Evolutionary conservation across 2,329 filamentous ascomycete genomes (phyloP).

Genomic region (Fusarium chaquense): DNA sequence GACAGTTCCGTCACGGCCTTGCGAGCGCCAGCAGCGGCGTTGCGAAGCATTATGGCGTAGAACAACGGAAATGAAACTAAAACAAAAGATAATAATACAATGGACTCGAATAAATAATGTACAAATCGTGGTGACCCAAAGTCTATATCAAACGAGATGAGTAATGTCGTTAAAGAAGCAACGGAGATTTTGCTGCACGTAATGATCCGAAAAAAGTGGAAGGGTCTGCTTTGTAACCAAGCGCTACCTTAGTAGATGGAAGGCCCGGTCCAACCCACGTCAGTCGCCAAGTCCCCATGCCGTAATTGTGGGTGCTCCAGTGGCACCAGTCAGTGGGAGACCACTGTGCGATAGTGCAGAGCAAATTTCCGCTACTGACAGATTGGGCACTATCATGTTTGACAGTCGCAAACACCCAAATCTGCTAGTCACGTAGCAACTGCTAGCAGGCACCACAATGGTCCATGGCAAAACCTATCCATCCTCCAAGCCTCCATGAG

Average conservation of each 20-base stretch:
- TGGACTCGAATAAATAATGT: conserved; percentile 23
- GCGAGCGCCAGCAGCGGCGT: conserved; percentile 63
- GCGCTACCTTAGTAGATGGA: conserved; percentile 14
- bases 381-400: conserved; percentile 6
- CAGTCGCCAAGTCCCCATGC: conserved; percentile 39
- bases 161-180: conserved; percentile 28
- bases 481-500: conserved; percentile 47
- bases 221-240: conserved; percentile 37
- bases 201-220: conserved; percentile 41
- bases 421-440: conserved; percentile 11
- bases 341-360: conserved; percentile 27
- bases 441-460: conserved; percentile 31
- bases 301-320: conserved; percentile 37
- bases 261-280: conserved; percentile 29
- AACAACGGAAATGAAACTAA: not conserved
- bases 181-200: conserved; percentile 45
- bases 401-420: fast-evolving
- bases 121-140: conserved; percentile 23
- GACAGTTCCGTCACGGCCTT: conserved; percentile 81
- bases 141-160: conserved; percentile 14
- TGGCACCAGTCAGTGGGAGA: conserved; percentile 32
- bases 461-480: conserved; percentile 47
- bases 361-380: conserved; percentile 15
- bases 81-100: conserved; percentile 40
- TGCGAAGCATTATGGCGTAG: conserved; percentile 61